Conservation (phyloP, 306 rosid genomes). For the Comarum palustre region DNA sequence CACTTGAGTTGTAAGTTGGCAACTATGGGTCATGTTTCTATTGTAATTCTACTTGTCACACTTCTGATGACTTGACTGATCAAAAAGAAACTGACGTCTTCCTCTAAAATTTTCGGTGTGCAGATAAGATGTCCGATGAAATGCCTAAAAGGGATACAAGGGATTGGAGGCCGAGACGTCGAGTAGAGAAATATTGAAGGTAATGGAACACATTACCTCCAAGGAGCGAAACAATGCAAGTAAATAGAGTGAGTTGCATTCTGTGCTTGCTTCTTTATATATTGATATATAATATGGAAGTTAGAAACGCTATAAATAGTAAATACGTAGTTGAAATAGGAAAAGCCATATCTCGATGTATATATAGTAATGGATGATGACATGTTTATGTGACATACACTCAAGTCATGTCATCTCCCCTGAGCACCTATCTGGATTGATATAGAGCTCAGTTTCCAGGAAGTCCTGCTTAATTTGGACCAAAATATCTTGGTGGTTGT, state of each 20-base stretch:
- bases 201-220: too few relatives aligned
- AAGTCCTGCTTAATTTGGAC: constrained; percentile 3
- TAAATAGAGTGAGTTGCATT: background rate
- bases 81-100: too few relatives aligned
- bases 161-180: too few relatives aligned
- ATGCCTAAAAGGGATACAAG: too few relatives aligned
- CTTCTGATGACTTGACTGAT: too few relatives aligned
- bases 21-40: too few relatives aligned
- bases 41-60: too few relatives aligned
- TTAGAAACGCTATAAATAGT: background rate
- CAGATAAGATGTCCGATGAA: background rate
- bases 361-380: background rate
- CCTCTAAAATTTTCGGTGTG: background rate
- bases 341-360: background rate
- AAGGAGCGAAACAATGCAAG: background rate
- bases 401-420: background rate
- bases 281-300: background rate
- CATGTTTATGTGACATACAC: constrained; percentile 1
- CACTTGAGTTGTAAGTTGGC: too few relatives aligned
- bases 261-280: too few relatives aligned
- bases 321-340: background rate
- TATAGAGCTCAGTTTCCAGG: background rate
- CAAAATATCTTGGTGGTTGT: constrained; percentile 1
- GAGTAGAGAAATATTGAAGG: too few relatives aligned
- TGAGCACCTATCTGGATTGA: background rate